Evolutionary conservation across 805 yeast species (phyloP).

Genomic region (Wickerhamomyces hampshirensis): DNA sequence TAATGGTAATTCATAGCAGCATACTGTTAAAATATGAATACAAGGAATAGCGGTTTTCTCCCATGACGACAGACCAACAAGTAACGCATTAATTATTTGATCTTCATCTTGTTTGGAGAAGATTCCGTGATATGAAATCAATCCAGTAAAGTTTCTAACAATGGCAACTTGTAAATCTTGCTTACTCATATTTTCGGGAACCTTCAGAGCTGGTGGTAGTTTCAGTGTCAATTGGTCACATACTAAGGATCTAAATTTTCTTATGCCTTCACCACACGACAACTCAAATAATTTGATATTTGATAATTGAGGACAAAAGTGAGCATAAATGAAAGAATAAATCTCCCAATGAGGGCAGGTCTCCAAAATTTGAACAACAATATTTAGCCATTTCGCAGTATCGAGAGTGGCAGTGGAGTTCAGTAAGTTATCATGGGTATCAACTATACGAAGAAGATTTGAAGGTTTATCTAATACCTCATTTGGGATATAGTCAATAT

Average conservation of each 20-base stretch:
- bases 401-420: constrained; percentile 29
- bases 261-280: constrained; percentile 33
- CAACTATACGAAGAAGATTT: constrained; percentile 15
- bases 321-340: constrained; percentile 61
- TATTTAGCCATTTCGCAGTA: constrained; percentile 45
- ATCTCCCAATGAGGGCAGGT: constrained; percentile 64
- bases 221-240: constrained; percentile 57
- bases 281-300: constrained; percentile 48
- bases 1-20: constrained; percentile 76
- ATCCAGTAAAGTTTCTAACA: constrained; percentile 56
- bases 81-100: constrained; percentile 52
- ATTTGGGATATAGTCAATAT: constrained; percentile 41
- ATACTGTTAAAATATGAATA: constrained; percentile 67
- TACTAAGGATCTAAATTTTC: constrained; percentile 38
- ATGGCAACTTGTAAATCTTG: constrained; percentile 64
- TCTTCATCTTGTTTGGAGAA: constrained; percentile 59
- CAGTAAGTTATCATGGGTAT: constrained; percentile 20
- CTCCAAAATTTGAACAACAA: constrained; percentile 45
- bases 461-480: constrained; percentile 39
- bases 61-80: constrained; percentile 66
- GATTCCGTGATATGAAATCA: constrained; percentile 53
- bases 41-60: constrained; percentile 76
- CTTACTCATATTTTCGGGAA: constrained; percentile 43
- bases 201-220: constrained; percentile 36
- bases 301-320: constrained; percentile 66